Percentiles rank a stretch among this genome's conserved stretches.
Evolutionary conservation across 768 basidiomycete genomes (phyloP).

Genomic region (Butyriboletus loyo): DNA sequence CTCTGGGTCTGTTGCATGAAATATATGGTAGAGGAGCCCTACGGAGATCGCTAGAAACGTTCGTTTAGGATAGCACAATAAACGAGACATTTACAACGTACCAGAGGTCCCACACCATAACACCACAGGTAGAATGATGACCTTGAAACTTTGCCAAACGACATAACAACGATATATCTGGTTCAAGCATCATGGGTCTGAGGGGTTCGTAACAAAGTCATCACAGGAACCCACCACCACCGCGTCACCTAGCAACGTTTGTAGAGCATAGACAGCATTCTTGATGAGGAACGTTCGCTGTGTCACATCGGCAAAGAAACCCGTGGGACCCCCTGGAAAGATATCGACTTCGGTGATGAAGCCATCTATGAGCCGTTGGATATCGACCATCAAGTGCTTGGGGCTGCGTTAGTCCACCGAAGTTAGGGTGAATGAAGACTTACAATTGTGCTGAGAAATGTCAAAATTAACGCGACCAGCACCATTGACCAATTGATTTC

Average conservation of each 20-base stretch:
- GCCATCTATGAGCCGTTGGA: constrained; percentile 24
- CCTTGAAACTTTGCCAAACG: constrained; percentile 14
- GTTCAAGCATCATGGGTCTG: neutral
- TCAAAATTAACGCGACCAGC: constrained; percentile 20
- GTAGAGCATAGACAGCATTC: constrained; percentile 23
- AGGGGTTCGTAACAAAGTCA: neutral
- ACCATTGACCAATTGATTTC: constrained; percentile 23
- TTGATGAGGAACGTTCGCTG: constrained; percentile 32
- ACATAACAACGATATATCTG: constrained; percentile 26
- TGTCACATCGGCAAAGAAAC: constrained; percentile 28
- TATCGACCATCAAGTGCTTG: constrained; percentile 24
- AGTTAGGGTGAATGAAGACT: neutral
- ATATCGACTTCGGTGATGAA: constrained; percentile 20
- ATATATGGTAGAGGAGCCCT: constrained; percentile 4
- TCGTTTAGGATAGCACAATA: neutral
- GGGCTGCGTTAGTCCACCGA: neutral
- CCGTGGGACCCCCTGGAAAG: constrained; percentile 24
- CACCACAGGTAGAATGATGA: constrained; percentile 11
- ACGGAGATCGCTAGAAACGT: constrained; percentile 9
- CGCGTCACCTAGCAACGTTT: constrained; percentile 22
- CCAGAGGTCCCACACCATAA: constrained; percentile 20
- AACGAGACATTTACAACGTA: neutral
- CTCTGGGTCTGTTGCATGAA: neutral
- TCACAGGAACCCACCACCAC: constrained; percentile 7
- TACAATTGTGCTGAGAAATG: constrained; percentile 20